Evolutionary conservation across 2,329 filamentous ascomycete species (phyloP), one percentile per base, ranked within the genome.

Genomic region (Xylariaceae sp.): DNA sequence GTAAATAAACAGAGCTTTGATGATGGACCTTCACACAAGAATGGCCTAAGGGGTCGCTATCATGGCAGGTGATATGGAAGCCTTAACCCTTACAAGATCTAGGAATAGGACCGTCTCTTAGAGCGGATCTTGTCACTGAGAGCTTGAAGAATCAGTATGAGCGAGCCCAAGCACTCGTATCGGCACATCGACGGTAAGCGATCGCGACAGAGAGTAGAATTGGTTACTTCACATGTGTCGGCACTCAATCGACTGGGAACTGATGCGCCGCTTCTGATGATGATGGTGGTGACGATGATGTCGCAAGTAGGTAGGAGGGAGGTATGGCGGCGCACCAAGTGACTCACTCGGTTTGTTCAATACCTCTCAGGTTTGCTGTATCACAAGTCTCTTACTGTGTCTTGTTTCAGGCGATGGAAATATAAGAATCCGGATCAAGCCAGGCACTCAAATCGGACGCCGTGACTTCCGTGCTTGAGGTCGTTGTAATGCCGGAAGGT

Each of bases 91-190:
- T 64, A 63, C 57, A 67, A 68, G 58, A 67, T 56, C 67, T 63
- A 34, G 61, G 67, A 49, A 57, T 45, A 6, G 23, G 23, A 30
- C 13, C 64, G 66, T 60, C 71, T 75, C 68, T 67, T 74, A 54
- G 72, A 71, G 58, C 69, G 72, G 57, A 78, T 69, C 39, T 69
- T 73, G 66, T 77, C 73, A 64, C 71, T 64, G 56, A 82, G 73
- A 62, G 77, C 73, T 65, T 78, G 77, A 34, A 78, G 65, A 45
- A 77, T 72, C 64, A 83, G 74, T 58, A 83, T 76, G 45, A 82
- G 73, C 49, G 75, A 75, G 34, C 80, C 80, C 34, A 83, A 65
- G 17, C 80, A 76, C 72, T 83, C 80, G 68, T 79, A 80, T 15
- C 80, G 80, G 73, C 80, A 83, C 80, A 83, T 83, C 66, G 67